phyloP scores from a whole-genome alignment of 1,284 basidiomycete genomes.

The Austroboletus novae-zelandiae region DNA sequence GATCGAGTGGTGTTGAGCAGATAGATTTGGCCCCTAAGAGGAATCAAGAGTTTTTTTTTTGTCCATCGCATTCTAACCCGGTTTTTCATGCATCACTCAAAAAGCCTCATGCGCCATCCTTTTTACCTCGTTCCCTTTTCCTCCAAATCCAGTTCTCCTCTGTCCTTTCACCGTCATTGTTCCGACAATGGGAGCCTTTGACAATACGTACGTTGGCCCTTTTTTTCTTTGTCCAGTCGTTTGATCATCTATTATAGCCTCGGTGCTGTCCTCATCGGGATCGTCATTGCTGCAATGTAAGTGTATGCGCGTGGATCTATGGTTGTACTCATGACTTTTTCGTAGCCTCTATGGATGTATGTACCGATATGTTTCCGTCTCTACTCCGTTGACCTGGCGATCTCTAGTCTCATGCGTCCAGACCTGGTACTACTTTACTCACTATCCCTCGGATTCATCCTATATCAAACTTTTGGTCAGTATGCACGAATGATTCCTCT shows the following conservation, averaged over 20 bases:
- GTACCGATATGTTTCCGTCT: slow-evolving; percentile 3
- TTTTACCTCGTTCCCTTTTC: not conserved
- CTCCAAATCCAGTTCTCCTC: not conserved
- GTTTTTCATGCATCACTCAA: not conserved
- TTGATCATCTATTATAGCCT: slow-evolving; percentile 32
- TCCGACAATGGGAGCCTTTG: slow-evolving; percentile 15
- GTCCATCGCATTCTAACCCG: not conserved
- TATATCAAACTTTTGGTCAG: slow-evolving; percentile 42
- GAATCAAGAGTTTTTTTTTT: not conserved
- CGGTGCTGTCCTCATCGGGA: slow-evolving; percentile 49
- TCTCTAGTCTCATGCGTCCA: slow-evolving; percentile 52
- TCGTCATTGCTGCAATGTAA: slow-evolving; percentile 46
- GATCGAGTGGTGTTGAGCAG: not conserved
- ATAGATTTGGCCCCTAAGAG: no score
- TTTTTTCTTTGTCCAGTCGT: not conserved
- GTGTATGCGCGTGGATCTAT: slow-evolving; percentile 11
- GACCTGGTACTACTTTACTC: slow-evolving; percentile 51
- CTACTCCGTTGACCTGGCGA: not conserved
- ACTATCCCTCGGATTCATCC: slow-evolving; percentile 50
- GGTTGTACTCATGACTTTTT: not conserved
- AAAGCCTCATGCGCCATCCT: not conserved
- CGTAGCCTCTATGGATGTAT: slow-evolving; percentile 52
- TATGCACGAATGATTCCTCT: not conserved
- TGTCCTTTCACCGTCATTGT: not conserved
- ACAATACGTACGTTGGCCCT: slow-evolving; percentile 16